Evolutionary conservation across 371 early-diverging fungal species (phyloP), one percentile per base, ranked within the genome.

Genomic region (Encephalitozoon romaleae): DNA sequence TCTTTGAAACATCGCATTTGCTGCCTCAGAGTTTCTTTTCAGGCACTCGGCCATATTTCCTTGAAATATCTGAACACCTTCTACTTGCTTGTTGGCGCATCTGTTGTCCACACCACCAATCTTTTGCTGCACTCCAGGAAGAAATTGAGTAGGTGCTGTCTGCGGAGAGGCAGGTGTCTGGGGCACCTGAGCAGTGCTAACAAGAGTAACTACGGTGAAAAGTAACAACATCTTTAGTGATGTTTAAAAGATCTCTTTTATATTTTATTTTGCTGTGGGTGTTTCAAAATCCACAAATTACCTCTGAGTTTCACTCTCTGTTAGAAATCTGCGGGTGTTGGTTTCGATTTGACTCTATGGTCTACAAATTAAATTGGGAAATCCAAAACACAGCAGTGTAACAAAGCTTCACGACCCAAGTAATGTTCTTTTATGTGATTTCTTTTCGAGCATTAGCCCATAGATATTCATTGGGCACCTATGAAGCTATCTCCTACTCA

Each of bases 261-360:
- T 59, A 59, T 59, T 59, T 59, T 59, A 59, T 59, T 59, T 21
- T 59, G 59, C 59, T 38, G 59, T 30, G 34, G 18, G 18, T 59
- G 59, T 59, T 59, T 59, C 59, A 59, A n/a, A 59, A 59, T 9
- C 15, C 30, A 59, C 59, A 15, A 59, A 59, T 59, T 38, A 32
- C 8, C 6, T 59, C 38, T 18, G 8, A 5, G 2, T 15, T 47
- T 47, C 18, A 1, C 49, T 47, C 49, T 0, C 49, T 18, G 49
- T 47, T 47, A 47, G 49, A 47, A 47, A 47, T 47, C 49, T 47
- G 21, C 21, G 49, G 21, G 18, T 47, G 8, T 18, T 21, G 18
- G 49, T 47, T 47, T 47, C 49, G 49, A 47, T 18, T 47, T 47
- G 49, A 47, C 49, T 47, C 49, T 18, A 21, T 18, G 49, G 21